Evolutionary conservation across 2,329 filamentous ascomycete species (phyloP), one percentile per base, ranked within the genome.

Genomic region (Sporothrix globosa): DNA sequence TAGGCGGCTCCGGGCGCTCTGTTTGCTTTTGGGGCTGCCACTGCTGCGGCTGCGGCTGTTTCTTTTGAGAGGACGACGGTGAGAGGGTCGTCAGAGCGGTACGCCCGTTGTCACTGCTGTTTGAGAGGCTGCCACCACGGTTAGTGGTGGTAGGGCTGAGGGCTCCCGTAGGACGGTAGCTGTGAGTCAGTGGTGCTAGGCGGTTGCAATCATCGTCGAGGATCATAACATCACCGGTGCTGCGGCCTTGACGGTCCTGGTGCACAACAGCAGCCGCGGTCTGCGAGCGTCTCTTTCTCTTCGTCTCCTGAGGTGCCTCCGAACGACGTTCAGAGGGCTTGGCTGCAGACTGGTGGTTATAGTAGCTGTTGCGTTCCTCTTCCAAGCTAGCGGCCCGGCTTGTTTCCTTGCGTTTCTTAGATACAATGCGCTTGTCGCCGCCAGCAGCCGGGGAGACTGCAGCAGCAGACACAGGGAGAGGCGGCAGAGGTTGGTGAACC

Each of bases 1-100:
- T 74, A 21, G 73, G 70, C 4, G 61, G 71, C 14, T 72, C 68
- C n/a, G 70, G 73, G 2, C 24, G 63, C 46, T 66, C 27, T 27
- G 14, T 3, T 46, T 66, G 44, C 24, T 27, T 34, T 19, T 46
- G 30, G 3, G 4, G 60, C 3, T 61, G 56, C 11, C 3, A 17
- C 41, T 13, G 41, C 6, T 10, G 27, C 44, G 10, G 27, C 5
- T 52, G 44, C 7, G 10, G 50, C 30, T 27, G 24, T 30, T 65
- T 11, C n/a, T 21, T 24, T 48, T 41, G 24, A 7, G 67, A 70
- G 24, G 72, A 58, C 13, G 58, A 60, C 1, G 63, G 54, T 14
- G 24, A 56, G 2, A 67, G 10, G 3, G 70, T 39, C 24, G 34
- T 19, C 14, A 58, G 61, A 7, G 19, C 30, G 7, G 52, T 50